A percentile compares a stretch with the other conserved stretches of the same genome.
These are phyloP conservation scores for Dalbergia oliveri DNA, from an alignment of 306 rosid genomes.

Conservation along the genomic window DNA sequence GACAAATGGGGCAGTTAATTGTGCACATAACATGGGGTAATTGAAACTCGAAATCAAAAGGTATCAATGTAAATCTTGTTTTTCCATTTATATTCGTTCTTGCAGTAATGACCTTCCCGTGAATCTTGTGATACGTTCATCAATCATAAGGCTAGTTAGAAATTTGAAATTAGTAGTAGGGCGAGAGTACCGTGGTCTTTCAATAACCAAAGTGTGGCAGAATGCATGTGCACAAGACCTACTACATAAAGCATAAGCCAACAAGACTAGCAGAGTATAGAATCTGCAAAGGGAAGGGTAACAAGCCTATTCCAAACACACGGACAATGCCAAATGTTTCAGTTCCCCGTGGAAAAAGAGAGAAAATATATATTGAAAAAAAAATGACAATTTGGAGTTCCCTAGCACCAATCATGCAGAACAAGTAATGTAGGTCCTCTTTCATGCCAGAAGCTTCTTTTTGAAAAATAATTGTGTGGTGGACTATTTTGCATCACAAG, in stretches of 20 bases:
- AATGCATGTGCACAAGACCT: slow-evolving; percentile 50
- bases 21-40: neutral
- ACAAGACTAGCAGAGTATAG: slow-evolving; percentile 35
- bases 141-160: neutral
- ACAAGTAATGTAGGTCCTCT: slow-evolving; percentile 17
- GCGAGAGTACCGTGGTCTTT: neutral
- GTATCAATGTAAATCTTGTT: neutral
- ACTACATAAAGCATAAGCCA: slow-evolving; percentile 11
- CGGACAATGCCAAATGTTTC: slow-evolving; percentile 45
- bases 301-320: slow-evolving; percentile 52
- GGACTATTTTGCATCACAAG: slow-evolving; percentile 42
- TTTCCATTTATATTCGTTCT: neutral
- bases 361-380: neutral
- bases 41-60: neutral
- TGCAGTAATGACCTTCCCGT: slow-evolving; percentile 9
- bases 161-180: neutral
- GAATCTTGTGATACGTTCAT: neutral
- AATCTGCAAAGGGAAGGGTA: slow-evolving; percentile 43
- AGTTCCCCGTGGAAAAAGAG: neutral
- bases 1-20: neutral
- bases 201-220: slow-evolving; percentile 6
- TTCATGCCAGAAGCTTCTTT: neutral
- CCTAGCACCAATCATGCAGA: slow-evolving; percentile 40
- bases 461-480: slow-evolving; percentile 24
- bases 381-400: slow-evolving; percentile 10